Base-by-base conservation (phyloP, 805 yeast genomes). In the Yarrowia sp. region DNA sequence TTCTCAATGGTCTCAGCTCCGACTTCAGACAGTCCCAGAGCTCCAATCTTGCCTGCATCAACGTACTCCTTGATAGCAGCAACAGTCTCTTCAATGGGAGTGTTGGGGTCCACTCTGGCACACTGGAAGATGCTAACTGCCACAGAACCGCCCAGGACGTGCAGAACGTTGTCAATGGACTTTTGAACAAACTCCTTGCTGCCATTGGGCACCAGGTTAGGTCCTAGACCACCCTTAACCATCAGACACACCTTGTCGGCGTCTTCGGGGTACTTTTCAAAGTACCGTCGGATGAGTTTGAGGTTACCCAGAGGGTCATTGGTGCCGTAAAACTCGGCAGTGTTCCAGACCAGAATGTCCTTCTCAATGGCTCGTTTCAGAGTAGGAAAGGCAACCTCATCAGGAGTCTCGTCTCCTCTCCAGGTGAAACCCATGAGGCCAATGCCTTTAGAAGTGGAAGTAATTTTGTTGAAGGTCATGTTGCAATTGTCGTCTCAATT, bases 371-470 rank as follows among this genome's bases (percentile, higher is more conserved):
- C 86, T 39, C 78, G 76, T 65, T 83, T 80, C 73, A 91, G 77
- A 2, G 83, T 76, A 10, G 76, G 83, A 66, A 85, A 78, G 2
- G 89, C 85, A 63, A 79, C 77, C 17, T 81, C 84, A 61, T 80
- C 74, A 8, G 87, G 81, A 38, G 82, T 74, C 38, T 90, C 90
- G 0, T 70, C 73, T 14, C 47, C 67, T 43, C 81, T 80, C 90
- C 89, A 85, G 0, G 96, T 89, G 73, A 89, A 79, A 65, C 88
- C 83, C 97, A 92, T 90, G 68, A 90, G 80, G 50, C 97, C 97
- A 69, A 83, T 85, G 48, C 96, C 96, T 42, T 58, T 58, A 33
- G 64, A 58, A 8, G 64, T 18, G 35, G 64, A 22, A 6, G 64
- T 43, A 33, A 58, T 58, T 33, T 43, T 58, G 43, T 55, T 55